phyloP scores from a whole-genome alignment of 495 filamentous ascomycete genomes.

The Cairneyella variabilis region DNA sequence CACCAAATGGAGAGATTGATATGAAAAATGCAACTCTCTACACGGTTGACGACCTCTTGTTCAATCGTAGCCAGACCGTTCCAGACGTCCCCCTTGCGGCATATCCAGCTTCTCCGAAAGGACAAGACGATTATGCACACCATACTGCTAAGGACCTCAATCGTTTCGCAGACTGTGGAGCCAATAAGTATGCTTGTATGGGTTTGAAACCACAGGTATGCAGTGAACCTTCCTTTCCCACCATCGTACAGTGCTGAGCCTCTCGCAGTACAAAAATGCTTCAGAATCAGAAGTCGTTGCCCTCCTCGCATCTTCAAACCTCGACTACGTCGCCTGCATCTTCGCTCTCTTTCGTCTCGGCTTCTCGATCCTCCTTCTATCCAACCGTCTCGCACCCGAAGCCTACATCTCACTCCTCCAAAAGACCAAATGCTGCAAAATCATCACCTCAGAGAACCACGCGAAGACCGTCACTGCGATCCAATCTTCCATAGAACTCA shows the following conservation, averaged over 20 bases:
- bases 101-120: conserved; percentile 27
- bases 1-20: not conserved
- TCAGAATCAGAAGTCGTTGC: conserved; percentile 41
- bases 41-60: conserved; percentile 30
- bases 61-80: conserved; percentile 23
- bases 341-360: conserved; percentile 56
- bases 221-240: too few relatives aligned
- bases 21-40: conserved; percentile 10
- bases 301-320: conserved; percentile 48
- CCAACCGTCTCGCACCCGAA: conserved; percentile 49
- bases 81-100: conserved; percentile 30
- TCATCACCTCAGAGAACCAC: conserved; percentile 13
- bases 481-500: not conserved
- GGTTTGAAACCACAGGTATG: conserved; percentile 17
- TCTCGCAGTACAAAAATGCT: not conserved
- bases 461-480: conserved; percentile 12
- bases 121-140: conserved; percentile 28
- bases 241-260: too few relatives aligned
- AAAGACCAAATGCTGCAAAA: conserved; percentile 31
- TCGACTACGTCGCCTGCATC: conserved; percentile 51
- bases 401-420: conserved; percentile 40
- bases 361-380: conserved; percentile 54
- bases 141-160: conserved; percentile 35
- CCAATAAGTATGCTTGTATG: conserved; percentile 20
- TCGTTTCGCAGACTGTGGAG: conserved; percentile 30